phyloP scores from a whole-genome alignment of 768 basidiomycete genomes.

The Hirschioporus abietinus region DNA sequence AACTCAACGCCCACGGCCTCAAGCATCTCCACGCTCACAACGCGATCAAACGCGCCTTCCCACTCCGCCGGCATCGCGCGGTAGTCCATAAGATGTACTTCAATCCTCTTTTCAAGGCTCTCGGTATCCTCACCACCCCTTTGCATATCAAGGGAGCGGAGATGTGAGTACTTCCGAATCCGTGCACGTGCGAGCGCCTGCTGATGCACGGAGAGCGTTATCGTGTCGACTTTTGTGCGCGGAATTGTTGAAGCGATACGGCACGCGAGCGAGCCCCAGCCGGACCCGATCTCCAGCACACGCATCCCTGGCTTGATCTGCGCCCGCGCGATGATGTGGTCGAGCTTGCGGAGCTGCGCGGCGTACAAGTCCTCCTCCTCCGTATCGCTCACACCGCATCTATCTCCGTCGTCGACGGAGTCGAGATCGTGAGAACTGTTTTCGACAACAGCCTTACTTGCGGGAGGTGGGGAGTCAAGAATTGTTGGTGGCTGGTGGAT shows the following conservation, averaged over 20 bases:
- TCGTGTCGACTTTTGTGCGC: constrained; percentile 58
- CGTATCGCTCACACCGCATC: constrained; percentile 11
- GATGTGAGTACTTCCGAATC: constrained; percentile 37
- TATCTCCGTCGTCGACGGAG: not conserved
- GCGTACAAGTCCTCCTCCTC: constrained; percentile 30
- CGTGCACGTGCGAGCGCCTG: constrained; percentile 51
- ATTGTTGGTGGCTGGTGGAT: constrained; percentile 32
- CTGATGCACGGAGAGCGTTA: constrained; percentile 68
- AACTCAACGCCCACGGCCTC: constrained; percentile 69
- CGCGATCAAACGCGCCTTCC: constrained; percentile 59
- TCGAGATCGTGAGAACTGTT: not conserved
- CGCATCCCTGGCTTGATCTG: constrained; percentile 51
- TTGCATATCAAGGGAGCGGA: not conserved
- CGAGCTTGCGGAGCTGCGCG: constrained; percentile 58
- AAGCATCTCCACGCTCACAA: constrained; percentile 76
- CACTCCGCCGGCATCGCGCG: constrained; percentile 57
- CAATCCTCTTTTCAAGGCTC: constrained; percentile 41
- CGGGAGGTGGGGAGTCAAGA: constrained; percentile 7
- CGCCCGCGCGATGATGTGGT: constrained; percentile 59
- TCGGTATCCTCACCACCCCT: constrained; percentile 22
- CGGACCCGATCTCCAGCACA: constrained; percentile 72
- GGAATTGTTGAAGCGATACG: constrained; percentile 49
- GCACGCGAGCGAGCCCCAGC: constrained; percentile 73
- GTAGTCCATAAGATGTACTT: constrained; percentile 75
- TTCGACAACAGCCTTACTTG: not conserved